A percentile compares a stretch with the other conserved stretches of the same genome.
Conservation (phyloP, 352 stramenopile genomes). For the Pythium rhizo-oryzae region DNA sequence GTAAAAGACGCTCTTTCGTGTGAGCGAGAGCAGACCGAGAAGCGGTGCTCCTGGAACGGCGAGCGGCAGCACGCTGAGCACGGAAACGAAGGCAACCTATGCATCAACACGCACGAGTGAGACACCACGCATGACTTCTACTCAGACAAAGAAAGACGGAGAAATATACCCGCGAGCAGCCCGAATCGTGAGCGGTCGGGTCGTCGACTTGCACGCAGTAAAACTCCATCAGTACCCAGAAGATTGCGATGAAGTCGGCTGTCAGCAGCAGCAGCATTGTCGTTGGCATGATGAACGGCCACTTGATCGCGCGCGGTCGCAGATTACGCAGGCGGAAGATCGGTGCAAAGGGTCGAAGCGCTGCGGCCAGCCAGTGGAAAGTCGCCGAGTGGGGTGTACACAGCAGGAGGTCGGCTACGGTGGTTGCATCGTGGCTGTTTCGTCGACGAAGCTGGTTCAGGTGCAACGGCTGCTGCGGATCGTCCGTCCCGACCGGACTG, state of each 20-base stretch:
- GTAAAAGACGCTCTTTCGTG: constrained; percentile 73
- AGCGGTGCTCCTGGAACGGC: constrained; percentile 63
- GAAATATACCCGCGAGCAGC: constrained; percentile 64
- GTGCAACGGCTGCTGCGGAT: constrained; percentile 17
- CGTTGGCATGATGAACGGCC: constrained; percentile 45
- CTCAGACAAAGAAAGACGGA: not conserved
- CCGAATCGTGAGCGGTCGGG: constrained; percentile 65
- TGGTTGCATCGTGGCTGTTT: constrained; percentile 8
- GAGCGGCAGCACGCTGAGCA: constrained; percentile 61
- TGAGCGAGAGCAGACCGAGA: constrained; percentile 73
- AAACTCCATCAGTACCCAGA: constrained; percentile 84
- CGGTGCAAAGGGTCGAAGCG: constrained; percentile 55
- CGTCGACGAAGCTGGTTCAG: constrained; percentile 18
- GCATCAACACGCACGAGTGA: not conserved
- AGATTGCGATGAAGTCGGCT: constrained; percentile 61
- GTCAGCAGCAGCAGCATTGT: constrained; percentile 65
- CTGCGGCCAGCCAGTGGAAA: constrained; percentile 28
- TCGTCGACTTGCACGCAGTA: constrained; percentile 88
- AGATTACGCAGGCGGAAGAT: constrained; percentile 72
- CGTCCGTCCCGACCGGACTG: constrained; percentile 8
- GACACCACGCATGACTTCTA: not conserved
- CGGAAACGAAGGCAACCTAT: constrained; percentile 61
- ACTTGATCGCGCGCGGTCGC: constrained; percentile 18
- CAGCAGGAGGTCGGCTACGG: constrained; percentile 21
- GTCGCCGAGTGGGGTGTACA: constrained; percentile 23